Conservation (phyloP, 2,329 filamentous ascomycete species). For the Alternaria panax region DNA sequence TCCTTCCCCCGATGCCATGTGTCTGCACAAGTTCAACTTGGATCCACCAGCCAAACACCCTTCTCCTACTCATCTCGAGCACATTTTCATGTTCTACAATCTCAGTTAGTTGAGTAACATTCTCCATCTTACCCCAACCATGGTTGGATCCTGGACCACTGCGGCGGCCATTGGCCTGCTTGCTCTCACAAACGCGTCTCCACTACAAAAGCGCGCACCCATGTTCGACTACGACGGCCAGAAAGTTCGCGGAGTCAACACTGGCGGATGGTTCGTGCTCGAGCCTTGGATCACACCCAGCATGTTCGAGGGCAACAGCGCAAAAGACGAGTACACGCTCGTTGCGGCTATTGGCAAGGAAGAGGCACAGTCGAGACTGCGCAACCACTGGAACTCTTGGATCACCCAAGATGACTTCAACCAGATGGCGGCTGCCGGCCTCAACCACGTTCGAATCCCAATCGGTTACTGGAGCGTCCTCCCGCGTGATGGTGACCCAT, state of each 20-base stretch:
- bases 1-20: slow-evolving; percentile 13
- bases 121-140: slow-evolving; percentile 21
- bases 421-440: slow-evolving; percentile 62
- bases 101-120: slow-evolving; percentile 16
- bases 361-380: slow-evolving; percentile 57
- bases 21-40: slow-evolving; percentile 11
- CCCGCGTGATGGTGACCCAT: slow-evolving; percentile 63
- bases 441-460: slow-evolving; percentile 71
- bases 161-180: slow-evolving; percentile 41
- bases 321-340: slow-evolving; percentile 66
- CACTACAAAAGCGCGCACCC: slow-evolving; percentile 43
- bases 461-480: slow-evolving; percentile 71
- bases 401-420: slow-evolving; percentile 64
- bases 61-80: slow-evolving; percentile 4
- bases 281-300: slow-evolving; percentile 71
- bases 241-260: slow-evolving; percentile 70
- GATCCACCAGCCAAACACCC: not conserved
- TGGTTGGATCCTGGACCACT: slow-evolving; percentile 38
- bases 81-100: slow-evolving; percentile 19
- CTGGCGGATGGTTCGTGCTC: slow-evolving; percentile 70
- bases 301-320: slow-evolving; percentile 62
- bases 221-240: slow-evolving; percentile 62
- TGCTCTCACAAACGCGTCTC: slow-evolving; percentile 41
- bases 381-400: slow-evolving; percentile 66
- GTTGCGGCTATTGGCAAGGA: slow-evolving; percentile 59